These are phyloP conservation scores for Penicillium samsonianum DNA, from an alignment of 495 filamentous ascomycete genomes.

Conservation along the genomic window DNA sequence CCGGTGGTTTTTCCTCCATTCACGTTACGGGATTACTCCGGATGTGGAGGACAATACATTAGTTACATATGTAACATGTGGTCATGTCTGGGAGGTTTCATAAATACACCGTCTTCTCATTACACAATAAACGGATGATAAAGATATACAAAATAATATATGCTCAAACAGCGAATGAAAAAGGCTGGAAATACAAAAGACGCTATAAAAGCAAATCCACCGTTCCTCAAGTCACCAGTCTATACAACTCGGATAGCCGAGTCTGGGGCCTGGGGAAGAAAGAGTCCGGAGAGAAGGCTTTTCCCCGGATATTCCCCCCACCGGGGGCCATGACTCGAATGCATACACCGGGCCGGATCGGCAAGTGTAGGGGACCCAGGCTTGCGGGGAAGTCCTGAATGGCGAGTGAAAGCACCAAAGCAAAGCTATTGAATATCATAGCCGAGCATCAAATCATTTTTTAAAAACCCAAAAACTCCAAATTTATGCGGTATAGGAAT, in stretches of 20 bases:
- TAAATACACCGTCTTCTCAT: conserved; percentile 19
- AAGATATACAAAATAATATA: conserved; percentile 6
- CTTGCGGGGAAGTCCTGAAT: neutral
- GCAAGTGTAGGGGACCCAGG: no score
- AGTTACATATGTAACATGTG: no score
- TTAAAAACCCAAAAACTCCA: conserved; percentile 19
- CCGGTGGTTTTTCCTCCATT: conserved; percentile 30
- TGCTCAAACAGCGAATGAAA: neutral
- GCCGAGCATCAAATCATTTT: conserved; percentile 11
- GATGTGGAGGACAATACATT: neutral
- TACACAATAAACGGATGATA: conserved; percentile 6
- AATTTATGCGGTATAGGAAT: conserved; percentile 16
- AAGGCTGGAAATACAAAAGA: neutral
- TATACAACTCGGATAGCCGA: neutral
- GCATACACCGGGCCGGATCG: neutral
- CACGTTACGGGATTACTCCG: conserved; percentile 2
- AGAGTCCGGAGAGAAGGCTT: neutral
- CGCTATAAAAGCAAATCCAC: conserved; percentile 8
- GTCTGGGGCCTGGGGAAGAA: no score
- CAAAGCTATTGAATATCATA: neutral
- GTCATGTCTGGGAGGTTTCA: no score
- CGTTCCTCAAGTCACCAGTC: neutral
- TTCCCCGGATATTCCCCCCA: neutral
- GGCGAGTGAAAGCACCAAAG: neutral
- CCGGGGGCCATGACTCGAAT: neutral